phyloP scores from a whole-genome alignment of 2,329 filamentous ascomycete species.

The Exophiala sp. region DNA sequence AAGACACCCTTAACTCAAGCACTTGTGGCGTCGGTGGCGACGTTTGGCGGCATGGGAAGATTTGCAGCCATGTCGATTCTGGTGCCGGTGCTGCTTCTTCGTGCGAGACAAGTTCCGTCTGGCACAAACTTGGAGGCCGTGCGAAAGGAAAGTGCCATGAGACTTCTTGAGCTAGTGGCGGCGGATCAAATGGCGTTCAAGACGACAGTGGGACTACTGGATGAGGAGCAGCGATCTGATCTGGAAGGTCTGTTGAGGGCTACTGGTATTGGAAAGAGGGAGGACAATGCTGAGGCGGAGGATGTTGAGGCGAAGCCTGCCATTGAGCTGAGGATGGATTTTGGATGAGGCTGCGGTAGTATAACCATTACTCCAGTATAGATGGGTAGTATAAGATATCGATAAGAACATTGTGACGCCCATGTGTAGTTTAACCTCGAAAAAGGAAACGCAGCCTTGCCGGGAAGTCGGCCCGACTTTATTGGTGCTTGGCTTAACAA shows the following conservation, averaged over 20 bases:
- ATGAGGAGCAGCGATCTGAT: conserved; percentile 65
- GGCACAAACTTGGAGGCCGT: conserved; percentile 34
- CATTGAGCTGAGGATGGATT: conserved; percentile 94
- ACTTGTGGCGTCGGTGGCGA: conserved; percentile 65
- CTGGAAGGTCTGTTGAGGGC: conserved; percentile 77
- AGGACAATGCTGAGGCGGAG: conserved; percentile 42
- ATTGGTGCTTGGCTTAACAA: not conserved
- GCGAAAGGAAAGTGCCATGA: conserved; percentile 69
- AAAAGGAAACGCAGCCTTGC: conserved; percentile 5
- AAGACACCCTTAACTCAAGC: conserved; percentile 69
- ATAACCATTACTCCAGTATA: too few species aligned
- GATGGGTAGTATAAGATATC: not conserved
- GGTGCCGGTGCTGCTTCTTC: conserved; percentile 70
- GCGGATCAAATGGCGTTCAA: conserved; percentile 71
- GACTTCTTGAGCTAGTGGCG: conserved; percentile 77
- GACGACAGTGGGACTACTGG: conserved; percentile 68
- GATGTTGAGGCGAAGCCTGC: conserved; percentile 62
- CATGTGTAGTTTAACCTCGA: too few species aligned
- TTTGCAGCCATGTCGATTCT: conserved; percentile 66
- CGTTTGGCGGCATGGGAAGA: conserved; percentile 28
- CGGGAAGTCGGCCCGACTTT: not conserved
- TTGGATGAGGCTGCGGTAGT: too few species aligned
- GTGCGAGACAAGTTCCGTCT: conserved; percentile 64
- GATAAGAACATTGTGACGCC: not conserved
- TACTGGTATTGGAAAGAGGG: conserved; percentile 50